Evolutionary conservation across 1,284 basidiomycete species (phyloP), one percentile per base, ranked within the genome.

Genomic region (Omphalotus olearius): DNA sequence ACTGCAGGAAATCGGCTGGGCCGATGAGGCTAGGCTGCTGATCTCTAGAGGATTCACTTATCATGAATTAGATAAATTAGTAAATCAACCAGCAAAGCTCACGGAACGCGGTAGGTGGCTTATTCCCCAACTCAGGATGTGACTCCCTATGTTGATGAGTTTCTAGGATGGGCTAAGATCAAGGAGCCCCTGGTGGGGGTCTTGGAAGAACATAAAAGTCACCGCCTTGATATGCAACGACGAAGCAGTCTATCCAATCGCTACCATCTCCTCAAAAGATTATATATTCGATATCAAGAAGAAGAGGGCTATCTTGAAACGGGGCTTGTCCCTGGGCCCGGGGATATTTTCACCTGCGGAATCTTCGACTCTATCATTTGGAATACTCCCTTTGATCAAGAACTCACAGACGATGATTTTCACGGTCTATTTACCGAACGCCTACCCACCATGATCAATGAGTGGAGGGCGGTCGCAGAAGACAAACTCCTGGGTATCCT

Each of bases 21-120:
- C 17, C 40, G 48, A 26, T n/a, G 48, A 50, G 26, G 48, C 48
- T 1, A 18, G 37, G 40, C 42, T 14, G 9, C 37, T 50, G 3
- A 43, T n/a, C 20, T 2, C 5, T 10, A 16, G 42, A 18, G 14
- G 4, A 4, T 43, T 50, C 40, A 35, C 28, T 23, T 2, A 37
- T 33, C 48, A 50, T n/a, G n/a, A n/a, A n/a, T n/a, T n/a, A n/a
- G n/a, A n/a, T 28, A 50, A 44, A 43, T 10, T 26, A 7, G 48
- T 50, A 3, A 50, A 43, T 20, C 40, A 35, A 35, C 17, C 41
- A 0, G 37, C 42, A 35, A 50, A 50, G n/a, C 41, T 50, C 7
- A 50, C 48, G 4, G 48, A 50, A 5, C 14, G 43, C 9, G 48
- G 48, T 50, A 37, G 33, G 48, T n/a, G 20, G 7, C 17, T 16